Conservation (phyloP, 2,329 filamentous ascomycete species). For the Magnaporthales sp. region DNA sequence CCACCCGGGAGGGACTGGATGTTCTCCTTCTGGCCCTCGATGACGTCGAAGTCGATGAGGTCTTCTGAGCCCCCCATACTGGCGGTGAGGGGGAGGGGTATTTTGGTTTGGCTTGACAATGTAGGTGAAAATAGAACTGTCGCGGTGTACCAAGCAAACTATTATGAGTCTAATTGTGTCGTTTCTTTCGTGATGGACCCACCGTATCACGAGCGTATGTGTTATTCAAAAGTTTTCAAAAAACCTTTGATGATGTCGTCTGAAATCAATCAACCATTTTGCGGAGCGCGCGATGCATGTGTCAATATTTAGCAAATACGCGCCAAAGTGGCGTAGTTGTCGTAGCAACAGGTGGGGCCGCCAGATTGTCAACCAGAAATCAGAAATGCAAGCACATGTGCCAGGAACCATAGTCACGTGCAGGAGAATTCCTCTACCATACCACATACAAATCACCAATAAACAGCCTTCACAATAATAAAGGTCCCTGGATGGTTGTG, state of each 20-base stretch:
- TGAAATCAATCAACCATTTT: not conserved
- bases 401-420: too few species aligned
- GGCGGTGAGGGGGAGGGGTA: constrained; percentile 1
- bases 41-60: constrained; percentile 74
- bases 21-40: constrained; percentile 96
- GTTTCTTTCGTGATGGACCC: not conserved
- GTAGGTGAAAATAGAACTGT: not conserved
- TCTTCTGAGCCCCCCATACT: constrained; percentile 28
- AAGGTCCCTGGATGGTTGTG: too few species aligned
- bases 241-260: not conserved
- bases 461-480: too few species aligned
- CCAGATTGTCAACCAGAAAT: not conserved
- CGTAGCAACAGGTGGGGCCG: not conserved
- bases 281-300: not conserved
- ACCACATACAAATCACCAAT: too few species aligned
- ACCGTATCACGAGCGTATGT: not conserved
- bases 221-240: not conserved
- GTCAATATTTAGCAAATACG: not conserved
- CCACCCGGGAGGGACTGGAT: constrained; percentile 86
- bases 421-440: too few species aligned
- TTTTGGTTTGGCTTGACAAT: not conserved
- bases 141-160: not conserved
- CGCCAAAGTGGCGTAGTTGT: not conserved
- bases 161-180: not conserved
- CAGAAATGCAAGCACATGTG: not conserved